Evolutionary conservation across 371 early-diverging fungal species (phyloP), one percentile per base, ranked within the genome.

Genomic region (Mucor velutinosus): DNA sequence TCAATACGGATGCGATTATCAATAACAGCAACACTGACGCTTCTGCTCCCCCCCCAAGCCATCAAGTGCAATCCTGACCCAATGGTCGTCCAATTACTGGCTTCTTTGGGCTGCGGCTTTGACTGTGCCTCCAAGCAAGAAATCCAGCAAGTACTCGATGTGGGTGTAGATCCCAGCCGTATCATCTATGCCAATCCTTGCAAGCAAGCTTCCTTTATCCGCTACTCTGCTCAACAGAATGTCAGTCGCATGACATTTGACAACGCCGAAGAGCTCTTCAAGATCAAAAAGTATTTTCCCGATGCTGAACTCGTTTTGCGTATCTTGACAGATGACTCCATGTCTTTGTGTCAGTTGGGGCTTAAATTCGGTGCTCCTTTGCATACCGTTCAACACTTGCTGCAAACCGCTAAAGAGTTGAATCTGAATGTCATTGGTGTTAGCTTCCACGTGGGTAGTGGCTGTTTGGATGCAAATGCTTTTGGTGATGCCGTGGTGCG

Each of bases 121-220:
- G 99, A 99, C 82, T 98, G 93, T 78, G 94, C 91, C n/a, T 90
- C 90, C 82, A 87, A 87, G 72, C 84, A 85, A 45, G 99, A 99
- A 85, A 93, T 98, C 58, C 89, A 94, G 68, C 86, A 87, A 60
- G 92, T 93, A 49, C 86, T 97, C 62, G 84, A 87, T 35, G 75
- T 87, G 57, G 96, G 96, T 62, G 93, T 91, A 1, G 87, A 88
- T 45, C 86, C 97, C 17, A 76, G 77, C 33, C 86, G 92, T 60
- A 92, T 99, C 73, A 97, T 99, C 75, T 99, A 95, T 69, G 99
- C 99, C 67, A 97, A 99, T 82, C 99, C 99, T 35, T 97, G 98
- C 89, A 99, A 99, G 85, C 96, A 95, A 70, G 87, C 90, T 25
- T 96, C 97, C 17, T 96, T 94, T 77, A 89, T 99, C 73, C 92